Evolutionary conservation across 805 yeast genomes (phyloP), one percentile per base, ranked within the genome.

Genomic region (Sugiyamaella qingdaonensis): DNA sequence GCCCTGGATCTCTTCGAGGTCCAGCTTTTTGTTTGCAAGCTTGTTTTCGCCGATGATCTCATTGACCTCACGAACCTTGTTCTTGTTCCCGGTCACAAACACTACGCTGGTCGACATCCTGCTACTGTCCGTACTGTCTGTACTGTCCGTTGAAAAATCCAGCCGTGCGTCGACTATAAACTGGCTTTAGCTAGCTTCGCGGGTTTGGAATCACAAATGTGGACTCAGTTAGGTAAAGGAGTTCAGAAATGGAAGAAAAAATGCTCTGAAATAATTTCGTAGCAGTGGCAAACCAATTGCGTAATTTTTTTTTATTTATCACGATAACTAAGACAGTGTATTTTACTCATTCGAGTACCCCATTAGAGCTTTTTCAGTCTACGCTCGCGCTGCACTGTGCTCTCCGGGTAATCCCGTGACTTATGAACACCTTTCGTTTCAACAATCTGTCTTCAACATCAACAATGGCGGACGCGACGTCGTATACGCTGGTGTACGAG

Each of bases 1-100:
- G 31, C 97, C 99, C 71, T 94, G 99, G 45, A 94, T 70, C 71
- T 94, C 99, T 48, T 85, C 94, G 16, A 94, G 73, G 65, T 94
- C 99, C 32, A 95, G 66, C 32, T 82, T 75, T 56, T 79, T 71
- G 69, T 86, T 90, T 19, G 74, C 73, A 53, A 94, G 77, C 62
- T 61, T 10, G 57, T 66, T 29, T 65, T 59, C 44, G 49, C 65
- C 62, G 8, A 92, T 78, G 49, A 92, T 86, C 51, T 85, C 82
- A 57, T 84, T 78, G 19, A 92, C 95, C 69, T 92, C 99, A 59
- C 78, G 81, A 55, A 91, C 77, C 69, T 94, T 94, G 71, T 92
- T 90, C 51, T 81, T 80, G 69, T 91, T 91, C 27, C 99, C 98
- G 1, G 96, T 39, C 24, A 39, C 43, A 16, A 39, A 39, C 19